phyloP scores from a whole-genome alignment of 2,329 filamentous ascomycete genomes.

The Dryadomyces quercus-mongolicae region DNA sequence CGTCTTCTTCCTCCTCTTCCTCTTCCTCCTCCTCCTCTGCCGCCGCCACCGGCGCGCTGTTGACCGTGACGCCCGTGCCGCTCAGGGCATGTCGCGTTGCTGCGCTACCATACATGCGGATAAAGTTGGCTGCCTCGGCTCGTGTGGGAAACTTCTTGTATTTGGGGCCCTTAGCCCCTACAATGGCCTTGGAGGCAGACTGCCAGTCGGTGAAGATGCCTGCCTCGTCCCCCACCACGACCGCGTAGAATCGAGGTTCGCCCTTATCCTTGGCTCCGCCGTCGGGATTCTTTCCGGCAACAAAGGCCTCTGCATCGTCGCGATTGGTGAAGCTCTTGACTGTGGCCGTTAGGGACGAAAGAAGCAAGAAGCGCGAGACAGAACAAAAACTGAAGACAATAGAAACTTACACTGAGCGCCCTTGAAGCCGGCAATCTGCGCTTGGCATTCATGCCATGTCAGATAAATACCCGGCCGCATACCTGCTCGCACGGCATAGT shows the following conservation, averaged over 20 bases:
- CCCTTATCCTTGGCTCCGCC: conserved; percentile 26
- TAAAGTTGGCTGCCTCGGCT: conserved; percentile 67
- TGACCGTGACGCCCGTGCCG: conserved; percentile 7
- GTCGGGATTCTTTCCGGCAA: conserved; percentile 45
- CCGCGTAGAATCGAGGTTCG: conserved; percentile 41
- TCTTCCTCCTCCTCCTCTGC: conserved; percentile 15
- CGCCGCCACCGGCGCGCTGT: conserved; percentile 4
- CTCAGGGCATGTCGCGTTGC: conserved; percentile 30
- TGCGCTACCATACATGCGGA: conserved; percentile 36
- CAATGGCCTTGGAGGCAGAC: conserved; percentile 60
- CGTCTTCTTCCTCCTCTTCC: conserved; percentile 15
- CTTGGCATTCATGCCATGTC: conserved; percentile 48
- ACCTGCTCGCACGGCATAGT: conserved; percentile 50
- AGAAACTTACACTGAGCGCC: conserved; percentile 54
- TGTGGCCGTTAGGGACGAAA: not conserved
- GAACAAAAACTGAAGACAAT: not conserved
- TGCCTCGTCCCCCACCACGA: conserved; percentile 44
- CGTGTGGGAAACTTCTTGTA: conserved; percentile 58
- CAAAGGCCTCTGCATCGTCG: conserved; percentile 68
- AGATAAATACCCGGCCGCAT: conserved; percentile 48
- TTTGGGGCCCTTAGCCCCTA: conserved; percentile 56
- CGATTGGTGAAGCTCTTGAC: conserved; percentile 61
- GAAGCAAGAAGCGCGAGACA: not conserved
- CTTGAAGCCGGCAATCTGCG: conserved; percentile 46
- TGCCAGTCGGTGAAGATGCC: conserved; percentile 55